Percentiles rank a stretch among this genome's conserved stretches.
Evolutionary conservation across 345 rosid species (phyloP).

Genomic region (Arabidopsis arenosa): DNA sequence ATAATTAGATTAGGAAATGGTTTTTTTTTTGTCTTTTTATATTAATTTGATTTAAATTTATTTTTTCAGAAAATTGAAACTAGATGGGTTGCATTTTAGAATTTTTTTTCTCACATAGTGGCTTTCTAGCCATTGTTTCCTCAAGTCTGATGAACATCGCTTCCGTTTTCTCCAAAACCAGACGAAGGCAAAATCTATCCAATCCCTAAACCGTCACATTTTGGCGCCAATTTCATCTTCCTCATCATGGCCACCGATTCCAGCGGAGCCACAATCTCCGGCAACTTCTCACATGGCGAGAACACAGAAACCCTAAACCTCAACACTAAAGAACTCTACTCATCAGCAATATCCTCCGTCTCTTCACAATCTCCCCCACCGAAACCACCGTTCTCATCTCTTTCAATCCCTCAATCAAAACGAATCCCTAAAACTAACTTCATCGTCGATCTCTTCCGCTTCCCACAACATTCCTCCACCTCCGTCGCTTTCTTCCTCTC

Average conservation of each 20-base stretch:
- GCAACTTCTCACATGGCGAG: not conserved
- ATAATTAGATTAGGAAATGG: too few species aligned
- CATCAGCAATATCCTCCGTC: constrained; percentile 49
- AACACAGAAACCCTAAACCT: constrained; percentile 49
- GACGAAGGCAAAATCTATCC: not conserved
- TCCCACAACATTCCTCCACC: constrained; percentile 50
- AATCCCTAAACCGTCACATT: constrained; percentile 11
- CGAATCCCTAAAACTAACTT: constrained; percentile 79
- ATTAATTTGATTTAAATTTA: too few species aligned
- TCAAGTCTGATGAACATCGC: too few species aligned
- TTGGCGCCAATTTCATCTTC: constrained; percentile 32
- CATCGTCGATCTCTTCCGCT: constrained; percentile 80
- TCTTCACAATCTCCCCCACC: constrained; percentile 33
- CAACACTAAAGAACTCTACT: constrained; percentile 61
- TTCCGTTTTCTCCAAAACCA: too few species aligned
- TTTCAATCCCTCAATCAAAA: constrained; percentile 60
- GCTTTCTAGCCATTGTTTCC: too few species aligned
- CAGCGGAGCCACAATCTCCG: constrained; percentile 25
- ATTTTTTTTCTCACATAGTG: too few species aligned
- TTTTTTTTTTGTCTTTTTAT: too few species aligned
- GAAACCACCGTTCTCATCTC: constrained; percentile 36
- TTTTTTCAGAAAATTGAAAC: too few species aligned
- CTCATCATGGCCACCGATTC: constrained; percentile 30
- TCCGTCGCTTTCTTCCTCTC: constrained; percentile 74
- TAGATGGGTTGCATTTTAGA: too few species aligned